Evolutionary conservation across 768 basidiomycete genomes (phyloP), one percentile per base, ranked within the genome.

Genomic region (Tremella fuciformis): DNA sequence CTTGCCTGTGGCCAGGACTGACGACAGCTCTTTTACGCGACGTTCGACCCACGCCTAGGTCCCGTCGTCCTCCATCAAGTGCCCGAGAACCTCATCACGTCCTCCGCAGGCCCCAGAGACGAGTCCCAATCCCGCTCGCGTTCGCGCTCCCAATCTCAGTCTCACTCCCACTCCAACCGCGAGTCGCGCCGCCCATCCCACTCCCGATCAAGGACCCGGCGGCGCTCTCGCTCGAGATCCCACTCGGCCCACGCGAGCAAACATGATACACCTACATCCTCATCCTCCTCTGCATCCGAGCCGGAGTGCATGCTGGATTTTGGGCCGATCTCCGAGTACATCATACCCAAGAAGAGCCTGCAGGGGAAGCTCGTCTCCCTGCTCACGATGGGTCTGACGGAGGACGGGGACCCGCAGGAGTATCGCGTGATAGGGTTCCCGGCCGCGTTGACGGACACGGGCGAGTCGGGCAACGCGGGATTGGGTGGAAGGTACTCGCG

Each of bases 401-500:
- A 65, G 9, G 67, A 67, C 40, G 67, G 59, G 9, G 60, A 64
- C 19, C 50, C 40, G 39, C 59, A 44, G 1, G 84, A 82, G 34
- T 87, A 90, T 74, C 86, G 91, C 58, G 85, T 99, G 55, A 86
- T 96, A 50, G 94, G 94, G 1, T 91, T 93, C 70, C 96, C 96
- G 2, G 86, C 90, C 46, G 83, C 87, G 62, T 92, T 52, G 70
- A 69, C 39, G 19, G 42, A 46, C 42, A 46, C 42, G n/a, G 42
- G 22, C n/a, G 29, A 34, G 29, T 34, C 29, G 29, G 29, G 29
- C 29, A 34, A 34, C 11, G 29, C 29, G 29, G 67, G 64, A 26
- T 63, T 73, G 42, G 80, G 82, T 51, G 88, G 83, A 81, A 63
- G 68, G 49, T 96, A 97, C 72, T 81, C 84, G 56, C 83, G 94